Evolutionary conservation across 192 early-diverging fungal species (phyloP).

Genomic region (Funneliformis geosporum): DNA sequence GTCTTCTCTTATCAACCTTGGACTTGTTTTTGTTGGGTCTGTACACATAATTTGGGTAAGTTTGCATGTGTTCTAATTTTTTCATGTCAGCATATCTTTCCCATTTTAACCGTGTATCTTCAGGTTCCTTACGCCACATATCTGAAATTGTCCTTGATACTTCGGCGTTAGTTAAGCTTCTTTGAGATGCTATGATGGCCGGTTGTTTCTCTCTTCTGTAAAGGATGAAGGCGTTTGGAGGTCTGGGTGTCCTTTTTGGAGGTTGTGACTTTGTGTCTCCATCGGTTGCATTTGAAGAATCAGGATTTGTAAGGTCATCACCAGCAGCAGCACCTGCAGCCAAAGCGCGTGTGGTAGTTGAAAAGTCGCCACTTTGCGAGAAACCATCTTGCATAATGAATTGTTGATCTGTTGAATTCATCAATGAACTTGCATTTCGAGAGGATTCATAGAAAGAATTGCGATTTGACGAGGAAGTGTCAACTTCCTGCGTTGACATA

Average conservation of each 20-base stretch:
- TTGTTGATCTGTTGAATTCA: conserved; percentile 1
- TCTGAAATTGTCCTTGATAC: conserved; percentile 29
- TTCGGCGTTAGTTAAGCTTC: conserved; percentile 28
- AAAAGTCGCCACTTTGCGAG: not conserved
- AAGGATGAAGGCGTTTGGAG: conserved; percentile 31
- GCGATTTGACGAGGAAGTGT: conserved; percentile 6
- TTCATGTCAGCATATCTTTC: conserved; percentile 31
- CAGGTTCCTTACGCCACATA: conserved; percentile 30
- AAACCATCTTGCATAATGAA: not conserved
- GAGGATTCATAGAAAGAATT: not conserved
- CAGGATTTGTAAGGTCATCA: not conserved
- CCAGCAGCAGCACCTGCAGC: conserved; percentile 28
- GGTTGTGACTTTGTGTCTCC: not conserved
- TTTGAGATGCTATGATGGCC: conserved; percentile 25
- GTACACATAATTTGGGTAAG: conserved; percentile 32
- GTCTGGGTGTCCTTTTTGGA: conserved; percentile 28
- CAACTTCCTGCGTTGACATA: conserved; percentile 3
- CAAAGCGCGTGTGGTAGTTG: not conserved
- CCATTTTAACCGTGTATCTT: conserved; percentile 18
- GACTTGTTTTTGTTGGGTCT: conserved; percentile 27
- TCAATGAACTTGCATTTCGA: not conserved
- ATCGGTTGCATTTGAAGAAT: not conserved
- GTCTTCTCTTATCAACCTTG: conserved; percentile 24
- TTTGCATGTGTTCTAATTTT: conserved; percentile 28
- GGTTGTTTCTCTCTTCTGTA: conserved; percentile 32